Evolutionary conservation across 768 basidiomycete genomes (phyloP), one percentile per base, ranked within the genome.

Genomic region (Mycena olivaceomarginata): DNA sequence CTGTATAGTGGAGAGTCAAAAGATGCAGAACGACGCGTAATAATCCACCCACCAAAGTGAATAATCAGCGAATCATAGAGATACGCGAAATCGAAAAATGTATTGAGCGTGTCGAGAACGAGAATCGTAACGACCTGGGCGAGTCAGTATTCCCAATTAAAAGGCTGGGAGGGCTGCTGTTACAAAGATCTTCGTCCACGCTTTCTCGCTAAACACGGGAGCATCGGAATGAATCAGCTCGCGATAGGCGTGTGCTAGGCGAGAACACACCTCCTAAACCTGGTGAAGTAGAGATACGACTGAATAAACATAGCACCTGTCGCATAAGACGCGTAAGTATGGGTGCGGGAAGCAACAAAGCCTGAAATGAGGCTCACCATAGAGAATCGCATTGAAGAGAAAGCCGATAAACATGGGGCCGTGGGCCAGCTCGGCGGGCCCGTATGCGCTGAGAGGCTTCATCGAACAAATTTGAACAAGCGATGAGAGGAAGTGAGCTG

Each of bases 61-160:
- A 80, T 78, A 22, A 88, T 83, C 16, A 88, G 82, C 16, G 84
- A 83, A 13, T 85, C 80, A 59, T 87, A 89, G 22, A 88, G 73
- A 72, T 85, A 83, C 5, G 81, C 83, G 48, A 85, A 80, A 62
- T 87, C 86, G 68, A 86, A 87, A 20, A 65, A 76, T 25, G 84
- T 83, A 70, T 87, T 88, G n/a, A 87, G 71, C 11, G 86, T 87
- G 77, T 89, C 88, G 71, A 86, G 85, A 12, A 85, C 25, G 68
- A 89, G 82, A 25, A 79, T 63, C 18, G 22, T 51, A n/a, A 43
- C 60, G 31, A 79, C 67, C 74, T 79, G 11, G 7, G 51, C 20
- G 20, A 31, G 31, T 31, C 31, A 31, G 4, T 31, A 31, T 31
- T 31, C 31, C 31, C 31, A 31, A 31, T 31, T 31, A 31, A 31